Conservation (phyloP, 768 basidiomycete genomes). For the Leccinum barrowsii region DNA sequence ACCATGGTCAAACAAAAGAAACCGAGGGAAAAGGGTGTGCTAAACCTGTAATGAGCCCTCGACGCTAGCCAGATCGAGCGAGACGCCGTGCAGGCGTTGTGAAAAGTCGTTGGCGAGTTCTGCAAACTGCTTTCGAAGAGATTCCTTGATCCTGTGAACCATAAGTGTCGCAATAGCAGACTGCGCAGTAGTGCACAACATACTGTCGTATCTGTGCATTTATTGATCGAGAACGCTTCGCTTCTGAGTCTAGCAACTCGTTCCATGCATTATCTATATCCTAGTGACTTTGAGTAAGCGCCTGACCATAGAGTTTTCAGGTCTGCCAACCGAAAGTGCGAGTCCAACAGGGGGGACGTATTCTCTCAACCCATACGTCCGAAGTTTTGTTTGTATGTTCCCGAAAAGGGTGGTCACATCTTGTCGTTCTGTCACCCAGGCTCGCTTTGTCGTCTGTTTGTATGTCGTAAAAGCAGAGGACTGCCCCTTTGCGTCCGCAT, state of each 20-base stretch:
- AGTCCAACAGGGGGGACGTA: constrained; percentile 79
- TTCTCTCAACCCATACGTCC: constrained; percentile 82
- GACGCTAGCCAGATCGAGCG: constrained; percentile 68
- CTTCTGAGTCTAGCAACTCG: constrained; percentile 68
- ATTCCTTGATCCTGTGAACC: constrained; percentile 69
- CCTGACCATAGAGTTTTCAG: background rate
- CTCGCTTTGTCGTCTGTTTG: constrained; percentile 81
- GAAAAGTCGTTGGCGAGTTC: constrained; percentile 75
- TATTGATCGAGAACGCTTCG: constrained; percentile 71
- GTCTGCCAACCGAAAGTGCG: constrained; percentile 46
- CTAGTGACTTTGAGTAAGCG: constrained; percentile 24
- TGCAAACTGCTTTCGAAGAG: constrained; percentile 73
- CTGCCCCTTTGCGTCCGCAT: constrained; percentile 76
- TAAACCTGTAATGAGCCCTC: constrained; percentile 73
- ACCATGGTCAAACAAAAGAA: constrained; percentile 7
- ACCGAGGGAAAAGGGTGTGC: constrained; percentile 2
- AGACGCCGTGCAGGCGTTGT: constrained; percentile 58
- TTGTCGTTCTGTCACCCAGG: constrained; percentile 87
- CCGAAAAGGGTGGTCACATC: constrained; percentile 85
- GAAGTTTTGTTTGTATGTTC: constrained; percentile 91
- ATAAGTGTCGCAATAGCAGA: background rate
- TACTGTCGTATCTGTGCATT: constrained; percentile 89
- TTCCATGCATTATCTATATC: constrained; percentile 83
- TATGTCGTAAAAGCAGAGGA: constrained; percentile 71
- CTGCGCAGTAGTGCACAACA: constrained; percentile 27